phyloP scores from a whole-genome alignment of 257 asterid genomes.

The Penstemon newberryi region DNA sequence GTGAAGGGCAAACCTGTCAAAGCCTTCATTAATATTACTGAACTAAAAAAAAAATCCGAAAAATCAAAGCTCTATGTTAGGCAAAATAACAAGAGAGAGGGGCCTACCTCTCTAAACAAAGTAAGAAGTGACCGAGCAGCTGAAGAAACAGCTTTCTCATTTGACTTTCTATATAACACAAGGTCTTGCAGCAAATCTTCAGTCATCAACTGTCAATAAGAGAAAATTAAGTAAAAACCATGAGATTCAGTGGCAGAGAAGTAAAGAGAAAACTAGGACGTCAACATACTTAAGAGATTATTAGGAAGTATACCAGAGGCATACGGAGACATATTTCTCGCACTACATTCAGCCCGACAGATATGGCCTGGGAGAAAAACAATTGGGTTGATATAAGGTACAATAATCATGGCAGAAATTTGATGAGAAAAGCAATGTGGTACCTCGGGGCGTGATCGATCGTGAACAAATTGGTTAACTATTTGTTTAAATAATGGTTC shows the following conservation, averaged over 20 bases:
- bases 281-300: slow-evolving; percentile 21
- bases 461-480: slow-evolving; percentile 94
- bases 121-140: slow-evolving; percentile 85
- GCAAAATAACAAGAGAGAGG: slow-evolving; percentile 14
- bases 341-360: slow-evolving; percentile 85
- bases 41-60: neutral
- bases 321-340: slow-evolving; percentile 94
- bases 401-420: slow-evolving; percentile 10
- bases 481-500: slow-evolving; percentile 92
- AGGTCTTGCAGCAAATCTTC: slow-evolving; percentile 98
- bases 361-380: slow-evolving; percentile 59
- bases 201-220: slow-evolving; percentile 77
- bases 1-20: slow-evolving; percentile 86
- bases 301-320: slow-evolving; percentile 74
- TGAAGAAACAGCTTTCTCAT: slow-evolving; percentile 91
- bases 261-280: neutral
- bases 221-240: slow-evolving; percentile 16
- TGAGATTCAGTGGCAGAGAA: slow-evolving; percentile 6
- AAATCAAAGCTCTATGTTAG: no score
- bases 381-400: slow-evolving; percentile 10
- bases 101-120: slow-evolving; percentile 78
- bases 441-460: slow-evolving; percentile 92
- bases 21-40: slow-evolving; percentile 17
- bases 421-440: slow-evolving; percentile 16
- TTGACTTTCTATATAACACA: slow-evolving; percentile 71